These are phyloP conservation scores for Colletotrichum sp. DNA, from an alignment of 2,329 filamentous ascomycete genomes.

Conservation along the genomic window DNA sequence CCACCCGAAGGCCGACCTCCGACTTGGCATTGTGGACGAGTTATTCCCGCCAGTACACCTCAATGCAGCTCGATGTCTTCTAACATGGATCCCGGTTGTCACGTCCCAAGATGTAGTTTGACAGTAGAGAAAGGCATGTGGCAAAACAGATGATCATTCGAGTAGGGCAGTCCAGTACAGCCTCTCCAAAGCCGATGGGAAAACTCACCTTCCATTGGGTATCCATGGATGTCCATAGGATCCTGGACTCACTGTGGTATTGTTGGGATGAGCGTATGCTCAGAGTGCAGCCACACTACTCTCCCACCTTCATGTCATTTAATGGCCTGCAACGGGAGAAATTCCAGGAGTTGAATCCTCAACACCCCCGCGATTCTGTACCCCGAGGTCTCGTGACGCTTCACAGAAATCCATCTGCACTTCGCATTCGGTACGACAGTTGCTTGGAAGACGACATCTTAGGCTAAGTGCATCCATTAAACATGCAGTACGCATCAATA, in stretches of 20 bases:
- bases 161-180: background rate
- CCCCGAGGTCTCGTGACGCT: background rate
- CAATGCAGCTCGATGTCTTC: background rate
- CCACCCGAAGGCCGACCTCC: background rate
- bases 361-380: rapidly evolving
- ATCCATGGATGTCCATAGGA: background rate
- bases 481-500: background rate
- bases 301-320: background rate
- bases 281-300: background rate
- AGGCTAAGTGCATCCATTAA: background rate
- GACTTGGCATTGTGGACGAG: background rate
- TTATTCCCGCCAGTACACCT: background rate
- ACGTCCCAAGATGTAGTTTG: background rate
- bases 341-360: rapidly evolving
- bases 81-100: background rate
- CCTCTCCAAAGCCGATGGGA: background rate
- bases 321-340: background rate
- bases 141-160: background rate
- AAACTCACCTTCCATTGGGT: background rate
- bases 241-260: background rate
- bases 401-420: background rate
- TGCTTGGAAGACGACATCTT: background rate
- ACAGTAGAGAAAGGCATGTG: background rate
- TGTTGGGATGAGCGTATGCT: background rate
- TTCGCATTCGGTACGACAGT: background rate